A percentile compares a stretch with the other conserved stretches of the same genome.
These are phyloP conservation scores for Corrigiola litoralis DNA, from an alignment of 179 eudicot species.

Conservation along the genomic window DNA sequence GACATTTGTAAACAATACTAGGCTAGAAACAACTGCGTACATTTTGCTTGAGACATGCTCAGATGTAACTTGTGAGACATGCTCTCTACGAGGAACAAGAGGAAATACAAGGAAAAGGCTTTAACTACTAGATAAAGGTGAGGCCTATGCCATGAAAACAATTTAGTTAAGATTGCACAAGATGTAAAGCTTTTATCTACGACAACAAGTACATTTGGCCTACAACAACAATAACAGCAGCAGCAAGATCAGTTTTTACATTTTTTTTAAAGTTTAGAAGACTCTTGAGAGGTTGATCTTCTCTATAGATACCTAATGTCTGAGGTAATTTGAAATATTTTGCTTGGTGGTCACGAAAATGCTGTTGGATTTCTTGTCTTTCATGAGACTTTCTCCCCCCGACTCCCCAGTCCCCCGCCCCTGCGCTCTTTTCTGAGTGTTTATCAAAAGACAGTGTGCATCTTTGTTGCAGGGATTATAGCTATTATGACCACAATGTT, in stretches of 20 bases:
- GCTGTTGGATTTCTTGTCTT: too few species aligned
- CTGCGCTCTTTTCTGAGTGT: slow-evolving; percentile 4
- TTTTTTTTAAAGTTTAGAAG: too few species aligned
- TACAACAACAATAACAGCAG: neutral
- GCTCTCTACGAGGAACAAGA: neutral
- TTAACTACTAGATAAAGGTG: neutral
- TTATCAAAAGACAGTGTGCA: neutral
- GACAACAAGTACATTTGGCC: too few species aligned
- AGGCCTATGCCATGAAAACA: too few species aligned
- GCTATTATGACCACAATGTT: slow-evolving; percentile 54
- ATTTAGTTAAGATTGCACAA: too few species aligned
- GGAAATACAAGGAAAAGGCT: neutral
- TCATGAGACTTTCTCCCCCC: neutral
- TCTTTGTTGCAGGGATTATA: slow-evolving; percentile 49
- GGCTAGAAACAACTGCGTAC: neutral
- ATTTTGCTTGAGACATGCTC: neutral
- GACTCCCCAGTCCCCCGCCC: too few species aligned
- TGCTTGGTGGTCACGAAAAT: too few species aligned
- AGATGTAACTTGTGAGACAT: neutral
- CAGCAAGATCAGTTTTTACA: neutral
- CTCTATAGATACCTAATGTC: neutral
- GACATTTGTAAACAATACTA: too few species aligned
- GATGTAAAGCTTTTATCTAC: too few species aligned
- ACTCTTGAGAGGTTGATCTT: neutral
- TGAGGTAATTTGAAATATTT: neutral